Conservation (phyloP, 441 rosid species). For the Erysimum cheiri region DNA sequence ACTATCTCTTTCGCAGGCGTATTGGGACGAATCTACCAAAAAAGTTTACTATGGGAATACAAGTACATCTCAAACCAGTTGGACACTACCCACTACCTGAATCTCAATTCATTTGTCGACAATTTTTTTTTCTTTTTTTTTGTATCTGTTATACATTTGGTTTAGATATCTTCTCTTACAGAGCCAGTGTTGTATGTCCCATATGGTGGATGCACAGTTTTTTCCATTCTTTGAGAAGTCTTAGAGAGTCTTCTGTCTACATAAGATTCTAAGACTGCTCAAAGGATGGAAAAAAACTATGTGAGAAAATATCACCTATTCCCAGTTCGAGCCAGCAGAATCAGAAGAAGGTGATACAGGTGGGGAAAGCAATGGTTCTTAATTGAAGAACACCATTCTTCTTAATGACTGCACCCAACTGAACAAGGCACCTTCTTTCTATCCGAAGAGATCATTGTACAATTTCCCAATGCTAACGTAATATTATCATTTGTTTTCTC, state of each 20-base stretch:
- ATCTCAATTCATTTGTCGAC: neutral
- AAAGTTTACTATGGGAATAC: constrained; percentile 47
- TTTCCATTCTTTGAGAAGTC: no score
- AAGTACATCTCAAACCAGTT: constrained; percentile 41
- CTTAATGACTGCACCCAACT: no score
- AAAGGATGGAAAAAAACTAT: no score
- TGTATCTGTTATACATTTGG: neutral
- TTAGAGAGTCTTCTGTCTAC: no score
- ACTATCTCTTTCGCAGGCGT: constrained; percentile 36
- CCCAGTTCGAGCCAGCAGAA: no score
- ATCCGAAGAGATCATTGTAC: neutral
- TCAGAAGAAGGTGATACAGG: no score
- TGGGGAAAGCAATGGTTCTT: no score
- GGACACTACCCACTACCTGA: constrained; percentile 45
- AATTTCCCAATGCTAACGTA: neutral
- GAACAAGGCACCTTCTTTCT: neutral
- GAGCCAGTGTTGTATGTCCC: constrained; percentile 10
- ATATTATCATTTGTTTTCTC: neutral
- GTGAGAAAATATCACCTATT: no score
- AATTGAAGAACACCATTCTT: no score
- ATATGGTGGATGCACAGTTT: neutral
- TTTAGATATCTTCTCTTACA: constrained; percentile 16
- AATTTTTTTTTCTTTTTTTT: constrained; percentile 1
- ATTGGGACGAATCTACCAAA: constrained; percentile 49
- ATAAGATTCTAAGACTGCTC: no score